Conservation (phyloP, 441 rosid genomes). For the Gossypium davidsonii region DNA sequence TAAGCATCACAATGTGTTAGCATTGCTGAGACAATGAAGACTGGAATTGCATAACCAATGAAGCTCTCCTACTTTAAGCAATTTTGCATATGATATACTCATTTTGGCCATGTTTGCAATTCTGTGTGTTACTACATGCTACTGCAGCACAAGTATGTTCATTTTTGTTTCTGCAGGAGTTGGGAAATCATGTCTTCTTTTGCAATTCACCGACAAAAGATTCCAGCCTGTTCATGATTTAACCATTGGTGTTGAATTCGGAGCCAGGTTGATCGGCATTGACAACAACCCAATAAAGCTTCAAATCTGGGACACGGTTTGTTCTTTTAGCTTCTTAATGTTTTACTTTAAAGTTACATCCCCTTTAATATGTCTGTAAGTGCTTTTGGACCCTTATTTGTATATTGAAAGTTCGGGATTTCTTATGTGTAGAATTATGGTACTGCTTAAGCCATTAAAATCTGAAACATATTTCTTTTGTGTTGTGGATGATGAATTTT, state of each 20-base stretch:
- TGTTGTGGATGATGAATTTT: not conserved
- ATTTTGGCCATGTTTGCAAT: not conserved
- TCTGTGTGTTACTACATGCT: not conserved
- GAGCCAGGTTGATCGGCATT: slow-evolving; percentile 27
- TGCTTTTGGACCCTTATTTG: not conserved
- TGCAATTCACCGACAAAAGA: slow-evolving; percentile 29
- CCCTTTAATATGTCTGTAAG: not conserved
- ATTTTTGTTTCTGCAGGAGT: slow-evolving; percentile 18
- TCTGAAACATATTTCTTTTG: not conserved
- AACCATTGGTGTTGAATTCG: slow-evolving; percentile 32
- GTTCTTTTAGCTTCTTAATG: not conserved
- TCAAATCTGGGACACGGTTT: slow-evolving; percentile 33
- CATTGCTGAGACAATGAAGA: not conserved
- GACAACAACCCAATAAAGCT: slow-evolving; percentile 29
- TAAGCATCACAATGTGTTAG: not conserved
- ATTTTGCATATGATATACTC: not conserved
- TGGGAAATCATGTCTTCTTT: slow-evolving; percentile 33
- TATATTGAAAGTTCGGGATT: not conserved
- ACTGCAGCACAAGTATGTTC: not conserved
- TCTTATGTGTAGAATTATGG: not conserved
- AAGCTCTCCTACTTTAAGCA: not conserved
- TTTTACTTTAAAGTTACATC: not conserved
- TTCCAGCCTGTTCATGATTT: slow-evolving; percentile 33
- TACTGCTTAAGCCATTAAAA: not conserved
- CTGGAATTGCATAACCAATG: not conserved